Evolutionary conservation across 345 rosid species (phyloP), one percentile per base, ranked within the genome.

Genomic region (Gossypium arboreum): DNA sequence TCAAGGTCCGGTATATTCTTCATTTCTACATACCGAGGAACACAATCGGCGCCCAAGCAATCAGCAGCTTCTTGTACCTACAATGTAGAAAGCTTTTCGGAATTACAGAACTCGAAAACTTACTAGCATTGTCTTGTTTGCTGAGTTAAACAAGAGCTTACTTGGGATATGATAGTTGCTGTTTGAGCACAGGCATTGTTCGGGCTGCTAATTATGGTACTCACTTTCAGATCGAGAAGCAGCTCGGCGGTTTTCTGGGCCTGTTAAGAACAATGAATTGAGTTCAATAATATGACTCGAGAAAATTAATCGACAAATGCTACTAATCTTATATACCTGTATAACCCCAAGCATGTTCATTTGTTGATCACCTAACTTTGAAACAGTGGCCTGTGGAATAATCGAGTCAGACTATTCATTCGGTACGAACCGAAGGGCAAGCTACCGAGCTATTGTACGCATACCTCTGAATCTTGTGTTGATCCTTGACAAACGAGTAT

Each of bases 51-150:
- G 75, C 94, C 98, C 84, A 94, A 89, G 84, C 89, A 89, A 79
- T 82, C 92, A 22, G 97, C 98, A 77, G 97, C 94, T 83, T 94
- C 92, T 89, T 94, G 98, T 80, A 94, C 91, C 98, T 94, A 56
- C 71, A 73, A 57, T 63, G 7, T 13, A 76, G 52, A 71, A 34
- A 50, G 65, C 41, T 7, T 17, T 71, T 24, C 9, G 8, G 18
- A 50, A 57, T 71, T 34, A 57, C 11, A 8, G 12, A 65, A 39
- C 24, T 59, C 24, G 67, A 63, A 10, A 22, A 45, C 7, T 44
- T 22, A 27, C 4, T 25, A 69, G 59, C 24, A 27, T 20, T 4
- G 6, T 51, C 55, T 67, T 11, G 13, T 67, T 22, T 67, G 22
- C 3, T 20, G n/a, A 45, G 34, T 67, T 45, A 45, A 44, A 45